Percentiles rank a stretch among this genome's conserved stretches.
Conservation (phyloP, 441 rosid species). For the Omphalea diandra region DNA sequence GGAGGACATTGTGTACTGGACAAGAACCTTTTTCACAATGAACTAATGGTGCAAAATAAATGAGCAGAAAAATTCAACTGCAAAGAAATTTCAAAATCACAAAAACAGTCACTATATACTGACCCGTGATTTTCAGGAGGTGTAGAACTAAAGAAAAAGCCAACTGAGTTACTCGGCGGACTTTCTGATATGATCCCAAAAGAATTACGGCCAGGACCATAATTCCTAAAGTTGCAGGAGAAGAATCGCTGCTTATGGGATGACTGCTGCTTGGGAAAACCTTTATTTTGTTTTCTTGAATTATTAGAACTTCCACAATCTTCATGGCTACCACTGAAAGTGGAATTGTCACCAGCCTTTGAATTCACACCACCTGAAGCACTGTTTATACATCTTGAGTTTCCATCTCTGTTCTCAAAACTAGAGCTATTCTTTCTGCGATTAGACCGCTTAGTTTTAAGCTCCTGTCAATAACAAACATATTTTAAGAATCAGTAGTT, state of each 20-base stretch:
- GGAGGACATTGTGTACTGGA: too few relatives aligned
- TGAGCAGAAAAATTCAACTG: conserved; percentile 6
- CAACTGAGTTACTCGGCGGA: conserved; percentile 93
- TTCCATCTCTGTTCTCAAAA: conserved; percentile 60
- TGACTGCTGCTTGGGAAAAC: conserved; percentile 56
- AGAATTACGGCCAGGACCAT: conserved; percentile 51
- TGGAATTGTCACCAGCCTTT: conserved; percentile 47
- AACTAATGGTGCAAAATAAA: background rate
- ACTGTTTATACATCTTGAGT: conserved; percentile 34
- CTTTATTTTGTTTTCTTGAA: conserved; percentile 64
- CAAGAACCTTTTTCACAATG: too few relatives aligned
- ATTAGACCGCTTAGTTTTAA: conserved; percentile 53
- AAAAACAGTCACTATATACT: conserved; percentile 34
- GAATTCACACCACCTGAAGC: conserved; percentile 40
- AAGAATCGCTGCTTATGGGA: conserved; percentile 76
- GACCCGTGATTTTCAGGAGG: conserved; percentile 92
- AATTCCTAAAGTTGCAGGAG: conserved; percentile 77
- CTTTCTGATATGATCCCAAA: conserved; percentile 73
- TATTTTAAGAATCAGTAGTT: conserved; percentile 17
- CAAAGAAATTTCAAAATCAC: background rate
- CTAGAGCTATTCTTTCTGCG: conserved; percentile 49
- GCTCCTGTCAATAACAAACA: conserved; percentile 53
- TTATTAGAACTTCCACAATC: conserved; percentile 48
- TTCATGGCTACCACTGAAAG: conserved; percentile 48
- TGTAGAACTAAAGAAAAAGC: conserved; percentile 93